Percentiles rank a stretch among this genome's conserved stretches.
These are phyloP conservation scores for Aureobasidium sp. DNA, from an alignment of 2,329 filamentous ascomycete genomes.

Conservation along the genomic window DNA sequence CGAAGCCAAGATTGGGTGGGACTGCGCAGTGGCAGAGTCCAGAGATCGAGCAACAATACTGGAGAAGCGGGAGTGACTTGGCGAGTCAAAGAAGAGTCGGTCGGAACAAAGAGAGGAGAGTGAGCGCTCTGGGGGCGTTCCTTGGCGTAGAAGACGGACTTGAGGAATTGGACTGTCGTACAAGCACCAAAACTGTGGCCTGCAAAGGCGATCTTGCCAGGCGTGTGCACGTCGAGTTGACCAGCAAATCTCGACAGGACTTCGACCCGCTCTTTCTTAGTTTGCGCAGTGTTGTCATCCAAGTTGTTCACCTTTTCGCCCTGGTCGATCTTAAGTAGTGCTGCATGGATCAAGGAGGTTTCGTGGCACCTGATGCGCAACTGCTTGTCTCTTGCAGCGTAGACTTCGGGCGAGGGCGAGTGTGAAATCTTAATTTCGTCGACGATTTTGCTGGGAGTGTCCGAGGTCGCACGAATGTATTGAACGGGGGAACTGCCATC, in stretches of 20 bases:
- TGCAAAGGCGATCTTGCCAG: conserved; percentile 66
- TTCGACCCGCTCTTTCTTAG: conserved; percentile 32
- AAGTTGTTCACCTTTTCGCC: conserved; percentile 43
- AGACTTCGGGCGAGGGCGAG: conserved; percentile 57
- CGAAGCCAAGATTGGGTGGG: conserved; percentile 57
- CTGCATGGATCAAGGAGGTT: conserved; percentile 62
- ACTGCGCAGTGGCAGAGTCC: conserved; percentile 66
- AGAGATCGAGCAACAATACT: conserved; percentile 69
- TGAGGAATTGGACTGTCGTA: conserved; percentile 68
- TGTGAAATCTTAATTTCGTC: conserved; percentile 50
- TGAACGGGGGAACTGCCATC: conserved; percentile 74
- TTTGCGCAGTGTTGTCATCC: conserved; percentile 34
- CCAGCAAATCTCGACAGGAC: conserved; percentile 53
- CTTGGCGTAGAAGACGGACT: conserved; percentile 64
- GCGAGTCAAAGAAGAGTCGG: conserved; percentile 44
- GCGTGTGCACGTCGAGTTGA: conserved; percentile 60
- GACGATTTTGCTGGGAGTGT: conserved; percentile 34
- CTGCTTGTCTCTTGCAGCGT: conserved; percentile 62
- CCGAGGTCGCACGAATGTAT: conserved; percentile 56
- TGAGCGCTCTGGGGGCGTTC: conserved; percentile 35
- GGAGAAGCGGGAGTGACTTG: conserved; percentile 65
- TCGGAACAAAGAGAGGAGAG: conserved; percentile 56
- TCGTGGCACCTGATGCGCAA: conserved; percentile 74
- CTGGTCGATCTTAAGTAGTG: conserved; percentile 58
- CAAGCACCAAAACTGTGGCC: conserved; percentile 79